Evolutionary conservation across 225 moss, liverwort and hornwort species (phyloP).

Genomic region (Sphagnum contortum): DNA sequence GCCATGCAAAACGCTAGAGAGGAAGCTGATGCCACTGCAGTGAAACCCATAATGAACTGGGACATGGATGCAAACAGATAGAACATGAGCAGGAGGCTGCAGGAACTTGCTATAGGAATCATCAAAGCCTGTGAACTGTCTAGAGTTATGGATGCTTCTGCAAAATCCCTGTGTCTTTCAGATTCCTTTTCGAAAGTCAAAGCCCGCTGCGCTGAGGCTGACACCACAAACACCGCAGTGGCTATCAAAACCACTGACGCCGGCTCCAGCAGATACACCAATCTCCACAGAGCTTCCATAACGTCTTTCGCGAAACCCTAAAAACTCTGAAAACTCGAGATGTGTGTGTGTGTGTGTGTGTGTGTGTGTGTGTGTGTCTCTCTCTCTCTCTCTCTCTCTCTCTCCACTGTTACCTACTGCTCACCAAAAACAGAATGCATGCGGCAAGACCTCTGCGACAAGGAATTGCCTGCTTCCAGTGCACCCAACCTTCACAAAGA

Average conservation of each 20-base stretch:
- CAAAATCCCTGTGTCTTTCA: conserved; percentile 68
- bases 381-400: no score
- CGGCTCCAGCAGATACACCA: conserved; percentile 67
- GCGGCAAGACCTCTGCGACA: no score
- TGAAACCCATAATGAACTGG: conserved; percentile 78
- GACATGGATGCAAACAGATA: conserved; percentile 87
- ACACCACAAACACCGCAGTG: conserved; percentile 70
- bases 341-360: no score
- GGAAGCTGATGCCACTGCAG: conserved; percentile 50
- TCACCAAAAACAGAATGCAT: no score
- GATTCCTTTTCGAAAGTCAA: conserved; percentile 75
- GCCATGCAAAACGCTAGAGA: conserved; percentile 69
- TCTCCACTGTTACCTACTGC: no score
- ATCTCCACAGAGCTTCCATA: conserved; percentile 38
- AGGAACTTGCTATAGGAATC: conserved; percentile 86
- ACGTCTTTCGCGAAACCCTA: no score
- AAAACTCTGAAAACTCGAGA: no score
- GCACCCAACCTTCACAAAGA: no score
- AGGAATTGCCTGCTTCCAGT: no score
- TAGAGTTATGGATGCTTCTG: conserved; percentile 62
- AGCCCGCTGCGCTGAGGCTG: conserved; percentile 77
- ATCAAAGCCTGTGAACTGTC: conserved; percentile 88
- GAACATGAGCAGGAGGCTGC: conserved; percentile 90
- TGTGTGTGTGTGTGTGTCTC: no score
- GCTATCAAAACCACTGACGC: conserved; percentile 56